A percentile compares a stretch with the other conserved stretches of the same genome.
Conservation (phyloP, 371 early-diverging fungal genomes). For the Apophysomyces ossiformis region DNA sequence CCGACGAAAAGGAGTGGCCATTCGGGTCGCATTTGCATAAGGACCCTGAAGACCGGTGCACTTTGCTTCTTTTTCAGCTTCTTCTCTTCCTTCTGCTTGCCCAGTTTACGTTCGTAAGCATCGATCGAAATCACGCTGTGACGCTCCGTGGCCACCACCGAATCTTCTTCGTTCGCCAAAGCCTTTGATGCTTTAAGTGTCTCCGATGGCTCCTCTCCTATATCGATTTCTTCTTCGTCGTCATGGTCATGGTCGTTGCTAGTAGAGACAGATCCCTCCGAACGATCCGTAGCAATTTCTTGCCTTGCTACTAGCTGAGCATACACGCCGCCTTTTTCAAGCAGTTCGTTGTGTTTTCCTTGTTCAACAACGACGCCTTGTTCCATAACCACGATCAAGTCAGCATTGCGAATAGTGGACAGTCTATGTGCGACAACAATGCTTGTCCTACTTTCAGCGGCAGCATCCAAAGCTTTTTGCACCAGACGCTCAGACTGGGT, state of each 20-base stretch:
- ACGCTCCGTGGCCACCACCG: background rate
- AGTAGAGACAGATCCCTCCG: background rate
- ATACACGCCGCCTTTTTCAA: constrained; percentile 53
- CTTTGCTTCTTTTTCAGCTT: constrained; percentile 45
- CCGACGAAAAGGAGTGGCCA: constrained; percentile 44
- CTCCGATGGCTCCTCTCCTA: background rate
- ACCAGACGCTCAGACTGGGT: constrained; percentile 83
- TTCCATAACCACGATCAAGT: constrained; percentile 78
- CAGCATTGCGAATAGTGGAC: constrained; percentile 76
- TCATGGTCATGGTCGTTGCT: background rate
- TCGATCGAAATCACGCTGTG: constrained; percentile 26
- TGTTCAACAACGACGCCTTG: constrained; percentile 71
- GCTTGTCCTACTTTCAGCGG: constrained; percentile 76
- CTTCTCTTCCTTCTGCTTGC: constrained; percentile 43
- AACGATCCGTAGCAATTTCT: constrained; percentile 41
- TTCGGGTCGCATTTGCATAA: constrained; percentile 39
- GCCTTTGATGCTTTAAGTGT: background rate
- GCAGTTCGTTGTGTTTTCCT: constrained; percentile 68
- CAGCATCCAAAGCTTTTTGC: constrained; percentile 77
- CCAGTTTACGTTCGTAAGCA: constrained; percentile 38
- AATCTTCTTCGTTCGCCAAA: background rate
- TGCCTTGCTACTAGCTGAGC: constrained; percentile 57
- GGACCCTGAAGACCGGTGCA: constrained; percentile 45
- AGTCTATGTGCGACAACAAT: constrained; percentile 90
- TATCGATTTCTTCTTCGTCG: constrained; percentile 6